A percentile compares a stretch with the other conserved stretches of the same genome.
phyloP scores from a whole-genome alignment of 495 filamentous ascomycete genomes.

The Talaromyces thailandensis region DNA sequence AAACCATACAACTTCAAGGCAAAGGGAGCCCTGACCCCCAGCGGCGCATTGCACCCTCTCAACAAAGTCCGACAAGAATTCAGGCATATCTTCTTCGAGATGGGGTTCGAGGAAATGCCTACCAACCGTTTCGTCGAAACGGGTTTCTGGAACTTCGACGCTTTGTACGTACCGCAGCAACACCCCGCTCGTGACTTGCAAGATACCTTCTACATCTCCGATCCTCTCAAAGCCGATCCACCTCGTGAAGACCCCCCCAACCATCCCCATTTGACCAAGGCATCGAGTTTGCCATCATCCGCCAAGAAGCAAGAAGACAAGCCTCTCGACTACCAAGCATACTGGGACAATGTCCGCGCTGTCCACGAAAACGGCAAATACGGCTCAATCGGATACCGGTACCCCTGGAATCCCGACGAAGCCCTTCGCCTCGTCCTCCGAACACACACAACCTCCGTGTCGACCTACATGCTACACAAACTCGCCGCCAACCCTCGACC shows the following conservation, averaged over 20 bases:
- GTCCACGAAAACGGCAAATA: conserved; percentile 85
- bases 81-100: conserved; percentile 93
- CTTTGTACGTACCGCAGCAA: conserved; percentile 95
- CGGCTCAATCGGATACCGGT: conserved; percentile 90
- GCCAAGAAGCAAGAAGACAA: conserved; percentile 26
- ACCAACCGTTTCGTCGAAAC: conserved; percentile 76
- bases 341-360: conserved; percentile 75
- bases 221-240: conserved; percentile 66
- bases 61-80: conserved; percentile 94
- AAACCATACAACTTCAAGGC: conserved; percentile 98
- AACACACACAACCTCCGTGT: conserved; percentile 91
- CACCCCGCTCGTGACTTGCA: conserved; percentile 93
- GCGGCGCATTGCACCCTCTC: conserved; percentile 87
- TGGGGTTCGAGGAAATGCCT: conserved; percentile 43
- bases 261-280: conserved; percentile 28
- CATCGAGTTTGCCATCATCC: conserved; percentile 18
- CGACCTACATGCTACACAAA: conserved; percentile 80
- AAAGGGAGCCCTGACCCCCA: conserved; percentile 64
- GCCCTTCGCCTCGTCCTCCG: conserved; percentile 81
- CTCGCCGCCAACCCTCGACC: conserved; percentile 72
- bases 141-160: conserved; percentile 98
- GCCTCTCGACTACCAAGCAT: conserved; percentile 64
- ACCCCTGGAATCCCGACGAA: conserved; percentile 87
- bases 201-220: conserved; percentile 97
- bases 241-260: conserved; percentile 60